Evolutionary conservation across 2,329 filamentous ascomycete species (phyloP), one percentile per base, ranked within the genome.

Genomic region (Ceratocystis papillata): DNA sequence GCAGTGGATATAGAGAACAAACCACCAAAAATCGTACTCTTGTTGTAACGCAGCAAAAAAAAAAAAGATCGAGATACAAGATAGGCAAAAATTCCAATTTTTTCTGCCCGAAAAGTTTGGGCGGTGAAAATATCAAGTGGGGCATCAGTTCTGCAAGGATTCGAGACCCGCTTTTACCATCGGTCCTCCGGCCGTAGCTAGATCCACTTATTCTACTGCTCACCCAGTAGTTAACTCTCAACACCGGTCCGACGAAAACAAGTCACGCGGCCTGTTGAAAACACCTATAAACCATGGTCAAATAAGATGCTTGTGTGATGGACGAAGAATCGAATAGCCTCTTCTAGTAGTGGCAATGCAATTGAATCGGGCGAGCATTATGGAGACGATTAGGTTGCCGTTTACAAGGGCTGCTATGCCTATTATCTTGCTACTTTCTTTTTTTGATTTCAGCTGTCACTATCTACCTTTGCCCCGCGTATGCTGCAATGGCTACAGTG

Each of bases 51-150:
- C 30, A 30, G 55, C 55, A 33, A 37, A n/a, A 64, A 22, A 33
- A 33, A 44, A 65, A 41, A 55, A 61, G 45, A 15, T 57, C 37
- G 65, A 65, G 63, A 57, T 61, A 33, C 37, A 63, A 64, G 70
- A 69, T 68, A 68, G 65, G 66, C 59, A 63, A 50, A 63, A 68
- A 55, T 45, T 67, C 62, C 66, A 65, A 68, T 59, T 69, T 69
- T 72, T 68, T 68, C 66, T 69, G 67, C 63, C 61, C 64, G 72
- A 72, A 67, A 76, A 74, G 73, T 37, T 59, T 73, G 72, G 73
- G 75, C 74, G 74, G 75, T 76, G 73, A 75, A 50, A 20, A 28
- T 12, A 44, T 41, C 33, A 53, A 55, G 62, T 53, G 62, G 62
- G 46, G 48, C 33, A 41, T 33, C 10, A 22, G 20, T 5, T 6